Base-by-base conservation (phyloP, 78 protist species). In the Creolimax fragrantissima region DNA sequence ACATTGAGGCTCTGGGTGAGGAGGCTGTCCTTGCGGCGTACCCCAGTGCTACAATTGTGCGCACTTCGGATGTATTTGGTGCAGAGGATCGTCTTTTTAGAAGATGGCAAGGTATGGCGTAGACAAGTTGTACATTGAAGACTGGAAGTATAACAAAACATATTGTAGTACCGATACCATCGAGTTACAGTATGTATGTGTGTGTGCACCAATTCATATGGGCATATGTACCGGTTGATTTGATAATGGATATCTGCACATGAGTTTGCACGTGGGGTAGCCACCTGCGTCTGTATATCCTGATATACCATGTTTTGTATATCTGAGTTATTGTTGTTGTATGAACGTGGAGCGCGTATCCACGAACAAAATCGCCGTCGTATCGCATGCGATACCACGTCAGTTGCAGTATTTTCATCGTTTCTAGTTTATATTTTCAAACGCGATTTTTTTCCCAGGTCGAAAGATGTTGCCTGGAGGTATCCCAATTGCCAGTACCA, bases 51-150 rank as follows among this genome's bases (percentile, higher is more conserved):
- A 94, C 93, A 36, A 44, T 94, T 6, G n/a, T 94, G n/a, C 94
- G 95, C 43, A 92, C 93, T 0, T 35, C 90, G 36, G 36, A 6
- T 5, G 5, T 85, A 6, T 45, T 88, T 3, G 96, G 96, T n/a
- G 6, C 3, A 7, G 96, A 94, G 90, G 96, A 94, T 93, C 90
- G 92, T 37, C 89, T 91, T 88, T 43, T 89, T 89, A 90, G 91
- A 90, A 58, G 24, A 58, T 58, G 74, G 74, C 74, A 58, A 58
- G 24, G n/a, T n/a, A n/a, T n/a, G n/a, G n/a, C n/a, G n/a, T n/a
- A n/a, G n/a, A n/a, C n/a, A n/a, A n/a, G n/a, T n/a, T n/a, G n/a
- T 58, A 58, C 74, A 58, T 58, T 58, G 74, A 11, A 11, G 74
- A 58, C 74, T 17, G 11, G 11, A 58, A 58, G 17, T 58, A 58